Base-by-base conservation (phyloP, 176 grass and related monocot species). In the Coix lacrymajobi region DNA sequence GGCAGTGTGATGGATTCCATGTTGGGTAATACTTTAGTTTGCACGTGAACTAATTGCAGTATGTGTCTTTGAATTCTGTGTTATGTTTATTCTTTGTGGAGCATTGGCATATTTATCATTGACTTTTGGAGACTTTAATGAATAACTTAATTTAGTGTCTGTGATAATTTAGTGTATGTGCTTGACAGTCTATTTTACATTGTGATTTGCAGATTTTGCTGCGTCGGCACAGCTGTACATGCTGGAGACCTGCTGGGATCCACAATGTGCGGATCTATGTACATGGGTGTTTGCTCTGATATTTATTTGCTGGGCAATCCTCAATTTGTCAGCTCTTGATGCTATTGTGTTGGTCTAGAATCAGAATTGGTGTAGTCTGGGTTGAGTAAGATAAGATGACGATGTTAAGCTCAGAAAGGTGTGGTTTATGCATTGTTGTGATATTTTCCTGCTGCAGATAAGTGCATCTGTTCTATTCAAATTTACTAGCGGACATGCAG, bases 1-100 rank as follows among this genome's bases (percentile, higher is more conserved):
- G 74, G 79, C 73, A 86, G 58, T 38, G 29, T 75, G 80, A 36
- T 62, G 62, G 17, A 58, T 75, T 34, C 24, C 5, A 52, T 69
- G 22, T 77, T 86, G 46, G 79, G 57, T 86, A 86, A 78, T 72
- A 82, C 31, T 79, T 12, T 34, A 84, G 62, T 73, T 32, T 48
- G 43, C 12, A 20, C 43, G 49, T 45, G 45, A 77, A 69, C 70
- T 65, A 66, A 17, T 60, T 67, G 11, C 72, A 69, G 29, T 78
- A n/a, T n/a, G n/a, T n/a, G n/a, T n/a, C n/a, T n/a, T n/a, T n/a
- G n/a, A n/a, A n/a, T n/a, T n/a, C n/a, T n/a, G n/a, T n/a, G n/a
- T n/a, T n/a, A n/a, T n/a, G n/a, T n/a, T n/a, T n/a, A n/a, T n/a
- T n/a, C n/a, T n/a, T n/a, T n/a, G n/a, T n/a, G n/a, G n/a, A n/a